Conservation (phyloP, 139 green algal species). For the Edaphochlamys debaryana region DNA sequence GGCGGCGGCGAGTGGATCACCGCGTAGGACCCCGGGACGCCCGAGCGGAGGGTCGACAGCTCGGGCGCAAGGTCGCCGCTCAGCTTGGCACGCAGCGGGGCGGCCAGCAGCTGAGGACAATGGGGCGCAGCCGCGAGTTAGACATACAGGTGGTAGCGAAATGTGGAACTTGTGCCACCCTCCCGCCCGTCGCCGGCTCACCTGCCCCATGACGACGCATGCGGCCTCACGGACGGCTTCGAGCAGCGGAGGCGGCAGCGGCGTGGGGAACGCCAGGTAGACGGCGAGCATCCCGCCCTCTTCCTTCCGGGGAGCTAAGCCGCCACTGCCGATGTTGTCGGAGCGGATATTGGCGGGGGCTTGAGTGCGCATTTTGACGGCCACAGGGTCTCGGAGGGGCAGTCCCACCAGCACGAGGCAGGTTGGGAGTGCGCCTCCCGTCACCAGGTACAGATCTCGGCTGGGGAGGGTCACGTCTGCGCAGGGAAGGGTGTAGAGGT, state of each 20-base stretch:
- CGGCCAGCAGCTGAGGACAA: not conserved
- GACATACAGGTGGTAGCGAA: too few species aligned
- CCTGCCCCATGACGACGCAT: not conserved
- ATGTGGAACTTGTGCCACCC: too few species aligned
- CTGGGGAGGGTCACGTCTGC: not conserved
- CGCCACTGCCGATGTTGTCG: too few species aligned
- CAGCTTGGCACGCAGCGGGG: too few species aligned
- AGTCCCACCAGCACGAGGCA: too few species aligned
- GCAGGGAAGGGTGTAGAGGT: too few species aligned
- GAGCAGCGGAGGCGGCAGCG: not conserved
- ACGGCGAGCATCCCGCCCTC: not conserved
- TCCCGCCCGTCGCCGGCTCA: not conserved
- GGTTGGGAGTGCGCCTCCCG: too few species aligned
- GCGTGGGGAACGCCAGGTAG: not conserved
- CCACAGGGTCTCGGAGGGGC: too few species aligned
- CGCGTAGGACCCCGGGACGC: not conserved
- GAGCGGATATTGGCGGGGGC: too few species aligned
- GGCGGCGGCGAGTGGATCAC: not conserved
- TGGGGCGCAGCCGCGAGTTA: too few species aligned
- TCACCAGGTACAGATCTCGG: not conserved
- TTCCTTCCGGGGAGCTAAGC: too few species aligned
- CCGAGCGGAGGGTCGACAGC: not conserved
- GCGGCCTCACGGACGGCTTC: not conserved
- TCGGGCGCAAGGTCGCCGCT: not conserved
- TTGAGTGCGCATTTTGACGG: too few species aligned